Percentiles rank a stretch among this genome's conserved stretches.
These are phyloP conservation scores for Xerocomellus chrysenteron DNA, from an alignment of 768 basidiomycete species.

Conservation along the genomic window DNA sequence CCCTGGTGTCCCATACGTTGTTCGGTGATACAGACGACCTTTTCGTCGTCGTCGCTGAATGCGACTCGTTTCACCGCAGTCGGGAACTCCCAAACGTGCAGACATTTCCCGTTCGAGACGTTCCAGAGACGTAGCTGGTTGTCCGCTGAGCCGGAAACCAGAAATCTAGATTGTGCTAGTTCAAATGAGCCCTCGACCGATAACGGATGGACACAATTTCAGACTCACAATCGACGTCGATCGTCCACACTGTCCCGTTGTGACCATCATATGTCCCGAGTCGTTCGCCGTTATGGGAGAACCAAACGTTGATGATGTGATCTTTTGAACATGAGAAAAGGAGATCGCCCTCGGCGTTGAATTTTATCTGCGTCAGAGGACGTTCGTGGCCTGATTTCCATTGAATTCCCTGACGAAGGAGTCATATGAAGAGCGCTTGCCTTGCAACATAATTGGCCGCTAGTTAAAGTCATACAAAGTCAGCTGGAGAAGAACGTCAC, in stretches of 20 bases:
- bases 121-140: conserved; percentile 91
- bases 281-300: conserved; percentile 94
- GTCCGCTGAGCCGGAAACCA: conserved; percentile 92
- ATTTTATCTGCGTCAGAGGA: conserved; percentile 95
- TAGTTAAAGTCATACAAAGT: conserved; percentile 25
- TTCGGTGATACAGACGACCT: conserved; percentile 92
- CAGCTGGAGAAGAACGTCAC: neutral
- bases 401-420: conserved; percentile 9
- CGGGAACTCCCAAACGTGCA: conserved; percentile 96
- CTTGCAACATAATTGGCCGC: conserved; percentile 78
- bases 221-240: conserved; percentile 89
- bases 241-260: conserved; percentile 96
- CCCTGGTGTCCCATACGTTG: conserved; percentile 94
- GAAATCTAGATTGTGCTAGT: conserved; percentile 75
- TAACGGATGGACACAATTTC: neutral
- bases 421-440: conserved; percentile 22
- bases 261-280: conserved; percentile 95
- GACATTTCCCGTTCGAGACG: conserved; percentile 85
- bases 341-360: conserved; percentile 94
- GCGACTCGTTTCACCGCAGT: conserved; percentile 96
- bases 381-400: conserved; percentile 83
- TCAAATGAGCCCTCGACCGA: neutral
- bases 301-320: conserved; percentile 94
- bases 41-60: conserved; percentile 82
- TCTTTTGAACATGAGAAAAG: conserved; percentile 97